Conservation (phyloP, 2,329 filamentous ascomycete genomes). For the Claviceps sp. region DNA sequence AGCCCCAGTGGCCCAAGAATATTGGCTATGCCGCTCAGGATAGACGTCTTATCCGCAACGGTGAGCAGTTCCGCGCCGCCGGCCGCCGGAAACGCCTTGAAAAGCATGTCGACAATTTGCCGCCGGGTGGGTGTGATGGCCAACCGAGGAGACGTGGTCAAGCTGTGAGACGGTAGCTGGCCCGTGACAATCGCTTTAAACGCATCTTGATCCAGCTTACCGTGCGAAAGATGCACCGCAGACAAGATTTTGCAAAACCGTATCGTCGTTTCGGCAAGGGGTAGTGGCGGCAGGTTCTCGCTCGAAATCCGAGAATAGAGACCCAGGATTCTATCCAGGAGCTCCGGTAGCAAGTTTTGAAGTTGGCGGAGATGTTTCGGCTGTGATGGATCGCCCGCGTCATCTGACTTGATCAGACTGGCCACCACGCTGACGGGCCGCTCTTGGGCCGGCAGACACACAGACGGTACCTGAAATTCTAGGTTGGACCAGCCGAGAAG, state of each 20-base stretch:
- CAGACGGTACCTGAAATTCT: slow-evolving; percentile 62
- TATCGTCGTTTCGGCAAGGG: slow-evolving; percentile 60
- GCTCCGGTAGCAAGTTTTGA: slow-evolving; percentile 52
- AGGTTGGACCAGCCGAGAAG: slow-evolving; percentile 74
- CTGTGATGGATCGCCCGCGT: slow-evolving; percentile 27
- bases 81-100: slow-evolving; percentile 57
- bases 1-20: slow-evolving; percentile 69
- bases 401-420: slow-evolving; percentile 12
- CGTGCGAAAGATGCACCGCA: slow-evolving; percentile 51
- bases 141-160: slow-evolving; percentile 42
- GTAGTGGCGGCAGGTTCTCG: slow-evolving; percentile 57
- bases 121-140: slow-evolving; percentile 43
- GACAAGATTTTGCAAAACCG: slow-evolving; percentile 59
- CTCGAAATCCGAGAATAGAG: slow-evolving; percentile 59
- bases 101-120: slow-evolving; percentile 51
- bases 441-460: slow-evolving; percentile 40
- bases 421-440: slow-evolving; percentile 24
- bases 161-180: slow-evolving; percentile 34
- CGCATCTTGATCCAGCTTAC: slow-evolving; percentile 45
- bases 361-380: slow-evolving; percentile 41
- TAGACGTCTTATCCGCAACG: slow-evolving; percentile 61
- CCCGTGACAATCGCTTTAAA: slow-evolving; percentile 55
- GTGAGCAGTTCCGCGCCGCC: slow-evolving; percentile 53
- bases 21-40: slow-evolving; percentile 77
- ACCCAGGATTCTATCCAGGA: slow-evolving; percentile 60